phyloP scores from a whole-genome alignment of 2,329 filamentous ascomycete genomes.

The Trichophaea hybrida region DNA sequence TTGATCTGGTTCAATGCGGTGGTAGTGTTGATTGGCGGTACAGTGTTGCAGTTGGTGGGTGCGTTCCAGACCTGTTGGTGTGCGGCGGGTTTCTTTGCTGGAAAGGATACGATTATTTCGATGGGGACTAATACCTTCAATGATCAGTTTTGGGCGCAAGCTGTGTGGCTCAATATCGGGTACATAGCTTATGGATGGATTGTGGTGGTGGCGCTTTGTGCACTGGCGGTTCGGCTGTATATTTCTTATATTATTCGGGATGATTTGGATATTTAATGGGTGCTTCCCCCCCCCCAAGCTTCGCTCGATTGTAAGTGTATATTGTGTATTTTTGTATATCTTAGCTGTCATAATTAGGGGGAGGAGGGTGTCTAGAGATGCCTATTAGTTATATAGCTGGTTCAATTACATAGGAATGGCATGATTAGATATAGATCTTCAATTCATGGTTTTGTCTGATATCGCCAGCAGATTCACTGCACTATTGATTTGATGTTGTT shows the following conservation, averaged over 20 bases:
- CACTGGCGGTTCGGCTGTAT: conserved; percentile 10
- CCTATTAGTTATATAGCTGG: too few species aligned
- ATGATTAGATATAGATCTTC: too few species aligned
- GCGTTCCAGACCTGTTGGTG: conserved; percentile 18
- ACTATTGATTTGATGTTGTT: too few species aligned
- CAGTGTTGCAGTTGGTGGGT: conserved; percentile 16
- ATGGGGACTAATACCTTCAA: conserved; percentile 12
- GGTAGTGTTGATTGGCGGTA: conserved; percentile 17
- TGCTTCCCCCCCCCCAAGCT: neutral
- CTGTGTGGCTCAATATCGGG: conserved; percentile 15
- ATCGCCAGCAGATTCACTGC: too few species aligned
- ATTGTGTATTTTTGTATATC: neutral
- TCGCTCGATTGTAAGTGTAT: neutral
- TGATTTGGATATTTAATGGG: conserved; percentile 2
- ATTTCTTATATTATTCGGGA: conserved; percentile 9
- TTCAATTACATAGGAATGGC: too few species aligned
- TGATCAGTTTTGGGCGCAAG: conserved; percentile 17
- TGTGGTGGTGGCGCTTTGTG: conserved; percentile 10
- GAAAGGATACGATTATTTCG: conserved; percentile 7
- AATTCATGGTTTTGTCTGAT: too few species aligned
- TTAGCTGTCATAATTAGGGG: too few species aligned
- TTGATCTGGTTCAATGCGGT: conserved; percentile 13
- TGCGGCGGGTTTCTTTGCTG: conserved; percentile 10
- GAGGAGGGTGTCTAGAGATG: too few species aligned
- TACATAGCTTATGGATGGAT: conserved; percentile 15